A percentile compares a stretch with the other conserved stretches of the same genome.
Conservation (phyloP, 2,329 filamentous ascomycete species). For the Talaromyces sp. region DNA sequence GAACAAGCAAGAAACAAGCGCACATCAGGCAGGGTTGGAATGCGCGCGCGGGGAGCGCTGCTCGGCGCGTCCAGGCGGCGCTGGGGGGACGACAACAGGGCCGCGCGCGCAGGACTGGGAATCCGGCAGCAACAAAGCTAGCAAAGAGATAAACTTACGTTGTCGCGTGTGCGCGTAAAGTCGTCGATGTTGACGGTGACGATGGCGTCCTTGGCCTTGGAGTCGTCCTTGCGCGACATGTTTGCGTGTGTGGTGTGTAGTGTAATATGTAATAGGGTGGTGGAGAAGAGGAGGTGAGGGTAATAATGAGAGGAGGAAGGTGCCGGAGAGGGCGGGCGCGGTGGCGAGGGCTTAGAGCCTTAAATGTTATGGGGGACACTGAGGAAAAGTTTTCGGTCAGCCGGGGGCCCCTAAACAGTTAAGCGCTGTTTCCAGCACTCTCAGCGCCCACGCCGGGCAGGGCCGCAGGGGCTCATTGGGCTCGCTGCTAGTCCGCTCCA, state of each 20-base stretch:
- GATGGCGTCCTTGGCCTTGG: slow-evolving; percentile 29
- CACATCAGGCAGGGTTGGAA: neutral
- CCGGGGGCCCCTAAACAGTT: slow-evolving; percentile 11
- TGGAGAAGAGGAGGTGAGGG: slow-evolving; percentile 31
- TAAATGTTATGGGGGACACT: slow-evolving; percentile 15
- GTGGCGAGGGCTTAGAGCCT: neutral
- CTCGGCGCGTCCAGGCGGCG: neutral
- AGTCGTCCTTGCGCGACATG: slow-evolving; percentile 35
- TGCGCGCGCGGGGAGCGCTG: neutral
- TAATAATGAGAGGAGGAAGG: slow-evolving; percentile 33
- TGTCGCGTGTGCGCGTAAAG: slow-evolving; percentile 75
- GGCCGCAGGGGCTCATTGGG: too few species aligned
- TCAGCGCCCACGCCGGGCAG: neutral
- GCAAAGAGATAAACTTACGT: slow-evolving; percentile 55
- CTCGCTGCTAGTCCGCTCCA: too few species aligned
- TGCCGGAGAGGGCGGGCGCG: neutral
- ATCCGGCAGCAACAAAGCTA: neutral
- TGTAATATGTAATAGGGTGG: neutral
- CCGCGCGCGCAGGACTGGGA: neutral
- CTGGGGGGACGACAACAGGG: neutral
- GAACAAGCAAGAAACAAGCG: neutral
- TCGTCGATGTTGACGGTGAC: slow-evolving; percentile 59
- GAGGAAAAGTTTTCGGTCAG: slow-evolving; percentile 11
- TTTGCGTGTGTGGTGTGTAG: slow-evolving; percentile 21
- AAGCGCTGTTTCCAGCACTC: neutral